Evolutionary conservation across 2,329 filamentous ascomycete species (phyloP), one percentile per base, ranked within the genome.

Genomic region (Aureobasidium uvarum): DNA sequence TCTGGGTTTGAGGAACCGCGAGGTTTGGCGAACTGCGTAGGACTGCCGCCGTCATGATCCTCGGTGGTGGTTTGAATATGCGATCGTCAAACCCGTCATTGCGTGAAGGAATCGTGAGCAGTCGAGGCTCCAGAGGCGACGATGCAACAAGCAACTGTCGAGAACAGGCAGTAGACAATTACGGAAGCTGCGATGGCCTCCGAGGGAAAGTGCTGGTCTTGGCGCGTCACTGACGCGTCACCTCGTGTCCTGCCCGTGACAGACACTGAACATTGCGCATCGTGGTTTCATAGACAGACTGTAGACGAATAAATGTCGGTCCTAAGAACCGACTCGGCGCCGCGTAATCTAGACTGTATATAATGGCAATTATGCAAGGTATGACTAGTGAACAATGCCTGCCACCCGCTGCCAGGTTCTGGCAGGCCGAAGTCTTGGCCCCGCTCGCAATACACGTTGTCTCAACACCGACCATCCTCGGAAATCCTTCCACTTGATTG

Each of bases 1-100:
- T 87, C 70, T 87, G 84, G 16, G 83, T 83, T 36, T 79, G 77
- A 48, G 82, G 78, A 52, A 83, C 73, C 39, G 73, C 72, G 38
- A 78, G 69, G 36, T 72, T 74, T 31, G 76, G 71, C 25, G 75
- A 74, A 59, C 71, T 74, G 64, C 76, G 75, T 54, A 69, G 69
- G 20, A 72, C 70, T 45, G 75, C 71, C 39, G 73, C 68, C 48
- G 72, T 73, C 75, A 76, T 77, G 41, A 46, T 65, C 65, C 65
- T 33, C 65, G 65, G 6, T 65, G 28, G 10, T 41, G 52, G 23
- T 54, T 16, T 41, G 48, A 7, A 20, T 28, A 5, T 41, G 45
- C 20, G 18, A 23, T 46, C 31, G 33, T 50, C 58, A 10, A 31
- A 62, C 39, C 33, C 58, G 43, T 28, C 58, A 62, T 62, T 62